These are phyloP conservation scores for Copromyces sp. DNA, from an alignment of 495 filamentous ascomycete genomes.

Conservation along the genomic window DNA sequence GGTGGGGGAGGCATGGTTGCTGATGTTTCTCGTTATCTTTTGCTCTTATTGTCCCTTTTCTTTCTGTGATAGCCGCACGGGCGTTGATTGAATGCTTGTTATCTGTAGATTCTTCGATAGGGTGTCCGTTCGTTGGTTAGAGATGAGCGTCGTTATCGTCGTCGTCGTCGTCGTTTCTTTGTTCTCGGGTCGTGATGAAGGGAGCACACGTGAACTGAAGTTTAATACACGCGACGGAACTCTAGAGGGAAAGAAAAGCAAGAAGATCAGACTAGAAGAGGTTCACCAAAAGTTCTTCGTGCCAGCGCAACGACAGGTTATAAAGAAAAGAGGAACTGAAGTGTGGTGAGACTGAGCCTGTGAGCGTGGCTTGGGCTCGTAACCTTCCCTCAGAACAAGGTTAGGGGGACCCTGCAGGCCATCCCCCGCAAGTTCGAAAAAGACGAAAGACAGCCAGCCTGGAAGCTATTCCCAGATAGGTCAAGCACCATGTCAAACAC, in stretches of 20 bases:
- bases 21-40: too few relatives aligned
- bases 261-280: background rate
- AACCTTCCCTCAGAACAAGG: background rate
- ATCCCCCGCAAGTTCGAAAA: background rate
- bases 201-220: background rate
- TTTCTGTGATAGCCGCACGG: too few relatives aligned
- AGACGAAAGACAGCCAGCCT: too few relatives aligned
- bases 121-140: background rate
- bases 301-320: background rate
- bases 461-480: background rate
- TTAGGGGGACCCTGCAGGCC: background rate
- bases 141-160: background rate
- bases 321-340: background rate
- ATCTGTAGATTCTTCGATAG: too few relatives aligned
- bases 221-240: background rate
- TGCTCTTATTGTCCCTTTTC: too few relatives aligned
- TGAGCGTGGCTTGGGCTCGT: background rate
- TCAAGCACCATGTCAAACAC: background rate
- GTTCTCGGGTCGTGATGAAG: background rate
- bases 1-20: slow-evolving; percentile 9
- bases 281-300: background rate
- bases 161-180: background rate
- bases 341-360: background rate
- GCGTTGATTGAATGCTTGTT: too few relatives aligned
- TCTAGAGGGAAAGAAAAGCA: too few relatives aligned